phyloP scores from a whole-genome alignment of 1,139 yeast species.

The Pichia sp. region DNA sequence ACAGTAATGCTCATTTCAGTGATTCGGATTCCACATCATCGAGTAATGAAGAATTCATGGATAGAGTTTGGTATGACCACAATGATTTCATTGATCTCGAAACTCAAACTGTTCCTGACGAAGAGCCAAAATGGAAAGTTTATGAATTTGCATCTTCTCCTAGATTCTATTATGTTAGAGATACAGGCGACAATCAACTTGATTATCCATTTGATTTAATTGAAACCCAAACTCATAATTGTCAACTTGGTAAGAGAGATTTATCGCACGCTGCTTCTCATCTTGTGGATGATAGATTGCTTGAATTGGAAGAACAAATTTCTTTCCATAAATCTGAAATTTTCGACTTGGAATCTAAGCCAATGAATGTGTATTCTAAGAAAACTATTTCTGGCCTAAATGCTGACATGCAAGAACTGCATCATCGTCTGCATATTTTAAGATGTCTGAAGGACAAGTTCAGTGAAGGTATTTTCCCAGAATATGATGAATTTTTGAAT shows the following conservation, averaged over 20 bases:
- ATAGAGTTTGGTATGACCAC: slow-evolving; percentile 63
- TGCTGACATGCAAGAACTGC: slow-evolving; percentile 37
- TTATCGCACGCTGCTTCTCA: slow-evolving; percentile 54
- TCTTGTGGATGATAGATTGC: slow-evolving; percentile 42
- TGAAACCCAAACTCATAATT: slow-evolving; percentile 49
- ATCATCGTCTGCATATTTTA: slow-evolving; percentile 38
- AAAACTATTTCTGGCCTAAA: slow-evolving; percentile 28
- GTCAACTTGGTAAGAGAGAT: slow-evolving; percentile 56
- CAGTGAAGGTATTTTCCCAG: slow-evolving; percentile 30
- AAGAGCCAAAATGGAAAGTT: slow-evolving; percentile 56
- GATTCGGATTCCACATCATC: slow-evolving; percentile 21
- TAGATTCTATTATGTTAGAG: slow-evolving; percentile 71
- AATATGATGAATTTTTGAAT: slow-evolving; percentile 27
- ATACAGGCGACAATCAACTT: slow-evolving; percentile 51
- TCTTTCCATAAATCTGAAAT: slow-evolving; percentile 32
- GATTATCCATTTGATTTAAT: slow-evolving; percentile 42
- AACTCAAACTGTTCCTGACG: slow-evolving; percentile 43
- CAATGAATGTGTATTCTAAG: slow-evolving; percentile 21
- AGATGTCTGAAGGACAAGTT: slow-evolving; percentile 35
- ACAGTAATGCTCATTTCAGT: slow-evolving; percentile 13
- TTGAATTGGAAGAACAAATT: slow-evolving; percentile 39
- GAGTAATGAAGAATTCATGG: slow-evolving; percentile 18
- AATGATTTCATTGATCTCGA: slow-evolving; percentile 81
- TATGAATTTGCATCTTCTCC: slow-evolving; percentile 74
- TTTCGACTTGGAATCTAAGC: slow-evolving; percentile 13